phyloP scores from a whole-genome alignment of 345 rosid species.

The Rubroshorea leprosula region DNA sequence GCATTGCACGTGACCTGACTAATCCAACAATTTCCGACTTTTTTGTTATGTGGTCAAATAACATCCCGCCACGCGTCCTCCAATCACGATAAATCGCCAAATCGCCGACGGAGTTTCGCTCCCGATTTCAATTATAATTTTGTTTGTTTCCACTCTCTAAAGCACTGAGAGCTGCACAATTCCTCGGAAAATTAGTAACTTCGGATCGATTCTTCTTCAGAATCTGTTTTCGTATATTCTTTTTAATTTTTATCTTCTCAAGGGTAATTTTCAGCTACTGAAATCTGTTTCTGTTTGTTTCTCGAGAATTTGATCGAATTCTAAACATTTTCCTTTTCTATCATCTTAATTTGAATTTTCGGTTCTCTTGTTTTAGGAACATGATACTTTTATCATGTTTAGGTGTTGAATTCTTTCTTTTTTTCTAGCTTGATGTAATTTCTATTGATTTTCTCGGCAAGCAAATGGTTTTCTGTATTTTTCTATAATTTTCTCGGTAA shows the following conservation, averaged over 20 bases:
- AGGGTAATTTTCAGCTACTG: background rate
- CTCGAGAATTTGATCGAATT: background rate
- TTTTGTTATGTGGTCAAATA: conserved; percentile 27
- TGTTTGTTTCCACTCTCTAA: conserved; percentile 9
- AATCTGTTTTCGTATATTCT: conserved; percentile 14
- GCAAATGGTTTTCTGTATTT: background rate
- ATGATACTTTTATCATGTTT: too few relatives aligned
- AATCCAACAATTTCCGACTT: conserved; percentile 9
- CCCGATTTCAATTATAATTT: conserved; percentile 13
- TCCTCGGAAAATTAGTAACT: background rate
- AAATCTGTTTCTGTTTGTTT: background rate
- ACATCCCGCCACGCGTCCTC: conserved; percentile 21
- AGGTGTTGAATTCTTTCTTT: too few relatives aligned
- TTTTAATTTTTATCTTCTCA: background rate
- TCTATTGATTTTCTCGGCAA: background rate
- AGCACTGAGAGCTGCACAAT: conserved; percentile 7
- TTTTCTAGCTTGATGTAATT: background rate
- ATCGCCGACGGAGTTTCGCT: conserved; percentile 1
- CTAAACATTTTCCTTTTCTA: too few relatives aligned
- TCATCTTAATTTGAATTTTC: too few relatives aligned
- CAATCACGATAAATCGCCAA: conserved; percentile 30
- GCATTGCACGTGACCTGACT: conserved; percentile 29
- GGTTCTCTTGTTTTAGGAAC: too few relatives aligned
- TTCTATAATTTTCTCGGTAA: background rate
- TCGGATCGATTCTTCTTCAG: conserved; percentile 1